Percentiles rank a stretch among this genome's conserved stretches.
phyloP scores from a whole-genome alignment of 2,329 filamentous ascomycete species.

The Nannizziopsis arthrosporioides region DNA sequence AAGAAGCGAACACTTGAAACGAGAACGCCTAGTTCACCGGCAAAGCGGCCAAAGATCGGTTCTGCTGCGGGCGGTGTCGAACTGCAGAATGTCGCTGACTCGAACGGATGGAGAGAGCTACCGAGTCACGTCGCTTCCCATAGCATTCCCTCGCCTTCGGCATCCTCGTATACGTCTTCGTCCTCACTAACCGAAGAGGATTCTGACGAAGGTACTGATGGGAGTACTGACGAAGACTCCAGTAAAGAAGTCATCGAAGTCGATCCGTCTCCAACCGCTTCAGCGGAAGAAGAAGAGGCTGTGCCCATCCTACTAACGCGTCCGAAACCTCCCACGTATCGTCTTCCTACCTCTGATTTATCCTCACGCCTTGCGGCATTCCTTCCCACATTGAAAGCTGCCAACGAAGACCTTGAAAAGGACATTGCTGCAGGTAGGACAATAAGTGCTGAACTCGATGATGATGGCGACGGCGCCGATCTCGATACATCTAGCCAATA shows the following conservation, averaged over 20 bases:
- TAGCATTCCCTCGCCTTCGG: slow-evolving; percentile 12
- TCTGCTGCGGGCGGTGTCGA: neutral
- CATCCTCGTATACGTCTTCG: slow-evolving; percentile 15
- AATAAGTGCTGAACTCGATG: slow-evolving; percentile 12
- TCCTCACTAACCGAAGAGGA: slow-evolving; percentile 13
- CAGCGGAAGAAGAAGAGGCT: slow-evolving; percentile 5
- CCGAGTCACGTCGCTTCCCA: neutral
- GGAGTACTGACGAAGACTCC: neutral
- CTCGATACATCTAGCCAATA: slow-evolving; percentile 11
- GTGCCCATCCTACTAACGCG: slow-evolving; percentile 15
- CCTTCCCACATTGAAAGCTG: slow-evolving; percentile 33
- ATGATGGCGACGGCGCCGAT: slow-evolving; percentile 4
- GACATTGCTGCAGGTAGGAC: slow-evolving; percentile 26
- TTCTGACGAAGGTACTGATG: slow-evolving; percentile 17
- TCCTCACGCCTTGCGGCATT: slow-evolving; percentile 31
- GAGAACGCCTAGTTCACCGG: neutral
- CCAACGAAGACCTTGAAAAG: slow-evolving; percentile 33
- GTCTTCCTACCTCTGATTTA: slow-evolving; percentile 22
- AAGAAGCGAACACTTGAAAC: neutral
- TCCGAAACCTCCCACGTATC: slow-evolving; percentile 28
- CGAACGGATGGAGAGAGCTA: too few species aligned
- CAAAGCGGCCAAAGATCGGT: neutral
- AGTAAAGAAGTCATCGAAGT: neutral
- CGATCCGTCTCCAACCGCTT: neutral
- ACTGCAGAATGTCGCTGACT: too few species aligned